Evolutionary conservation across 73 alveolate genomes (phyloP), one percentile per base, ranked within the genome.

Genomic region (Paramecium pentaurelia): DNA sequence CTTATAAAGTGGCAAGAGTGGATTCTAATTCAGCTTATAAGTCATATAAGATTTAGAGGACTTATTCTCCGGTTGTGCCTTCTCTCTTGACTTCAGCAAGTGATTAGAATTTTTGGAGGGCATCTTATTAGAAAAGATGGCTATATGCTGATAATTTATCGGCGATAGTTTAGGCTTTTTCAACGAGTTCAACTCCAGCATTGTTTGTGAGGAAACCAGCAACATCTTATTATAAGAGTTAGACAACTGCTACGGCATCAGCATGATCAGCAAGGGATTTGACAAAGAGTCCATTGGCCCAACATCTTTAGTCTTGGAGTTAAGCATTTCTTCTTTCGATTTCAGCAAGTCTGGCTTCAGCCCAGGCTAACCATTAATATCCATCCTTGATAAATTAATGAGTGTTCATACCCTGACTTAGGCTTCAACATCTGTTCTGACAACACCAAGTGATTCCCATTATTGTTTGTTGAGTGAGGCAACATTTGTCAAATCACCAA

Each of bases 61-160:
- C 91, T 80, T 80, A 80, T 80, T 80, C 91, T 45, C 91, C 91
- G 12, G 91, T 80, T 45, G 91, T 80, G 1, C 91, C 91, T 80
- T 42, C 77, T 80, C 91, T 80, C 91, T 80, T 80, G 75, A 80
- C 77, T 47, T 80, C 71, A 49, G 91, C 73, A 64, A 80, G 91
- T 22, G 91, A 80, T 47, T 42, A 7, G 91, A 80, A 80, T 80
- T 80, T 80, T 36, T 49, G 22, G 11, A 80, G 22, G 77, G 91
- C 91, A 25, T 80, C 91, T 80, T 80, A 47, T 80, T 80, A 80
- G 91, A 80, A 80, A 64, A 80, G 91, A 64, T 80, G 91, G 58
- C 91, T 80, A 25, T 45, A 80, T 42, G 71, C 77, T 40, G 71
- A 80, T 22, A 80, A 47, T 47, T 49, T 80, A 25, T 80, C 91